Conservation (phyloP, 805 yeast species). For the Candida tammaniensis region DNA sequence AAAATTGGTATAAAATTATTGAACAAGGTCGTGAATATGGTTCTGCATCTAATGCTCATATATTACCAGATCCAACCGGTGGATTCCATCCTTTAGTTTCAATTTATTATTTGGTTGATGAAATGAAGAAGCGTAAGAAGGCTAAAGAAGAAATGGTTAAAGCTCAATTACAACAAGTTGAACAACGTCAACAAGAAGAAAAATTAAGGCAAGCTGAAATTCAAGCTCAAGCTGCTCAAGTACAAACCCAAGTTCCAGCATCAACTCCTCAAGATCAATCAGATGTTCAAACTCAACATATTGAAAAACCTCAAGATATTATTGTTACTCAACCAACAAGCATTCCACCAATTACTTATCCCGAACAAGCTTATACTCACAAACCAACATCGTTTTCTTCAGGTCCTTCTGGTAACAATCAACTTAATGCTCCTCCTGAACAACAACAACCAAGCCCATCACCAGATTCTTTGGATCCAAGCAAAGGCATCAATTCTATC, state of each 20-base stretch:
- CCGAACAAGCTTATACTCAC: slow-evolving; percentile 40
- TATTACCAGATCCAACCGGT: slow-evolving; percentile 70
- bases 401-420: slow-evolving; percentile 3
- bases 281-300: slow-evolving; percentile 3
- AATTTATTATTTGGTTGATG: slow-evolving; percentile 81
- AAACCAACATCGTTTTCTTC: slow-evolving; percentile 5
- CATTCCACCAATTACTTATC: slow-evolving; percentile 24
- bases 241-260: slow-evolving; percentile 1
- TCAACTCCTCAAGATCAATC: slow-evolving; percentile 9
- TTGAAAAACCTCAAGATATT: slow-evolving; percentile 2
- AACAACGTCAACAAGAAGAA: slow-evolving; percentile 14
- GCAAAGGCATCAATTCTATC: slow-evolving; percentile 32
- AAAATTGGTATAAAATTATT: slow-evolving; percentile 56
- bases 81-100: slow-evolving; percentile 89
- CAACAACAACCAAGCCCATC: slow-evolving; percentile 23
- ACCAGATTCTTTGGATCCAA: slow-evolving; percentile 33
- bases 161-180: slow-evolving; percentile 22
- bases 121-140: slow-evolving; percentile 69
- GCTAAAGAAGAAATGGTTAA: slow-evolving; percentile 51
- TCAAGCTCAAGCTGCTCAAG: slow-evolving; percentile 1
- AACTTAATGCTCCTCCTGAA: slow-evolving; percentile 16
- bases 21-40: slow-evolving; percentile 37
- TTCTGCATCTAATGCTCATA: slow-evolving; percentile 30
- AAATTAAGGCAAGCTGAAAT: neutral
- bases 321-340: slow-evolving; percentile 8